These are phyloP conservation scores for Trichoderma breve DNA, from an alignment of 2,329 filamentous ascomycete species.

Conservation along the genomic window DNA sequence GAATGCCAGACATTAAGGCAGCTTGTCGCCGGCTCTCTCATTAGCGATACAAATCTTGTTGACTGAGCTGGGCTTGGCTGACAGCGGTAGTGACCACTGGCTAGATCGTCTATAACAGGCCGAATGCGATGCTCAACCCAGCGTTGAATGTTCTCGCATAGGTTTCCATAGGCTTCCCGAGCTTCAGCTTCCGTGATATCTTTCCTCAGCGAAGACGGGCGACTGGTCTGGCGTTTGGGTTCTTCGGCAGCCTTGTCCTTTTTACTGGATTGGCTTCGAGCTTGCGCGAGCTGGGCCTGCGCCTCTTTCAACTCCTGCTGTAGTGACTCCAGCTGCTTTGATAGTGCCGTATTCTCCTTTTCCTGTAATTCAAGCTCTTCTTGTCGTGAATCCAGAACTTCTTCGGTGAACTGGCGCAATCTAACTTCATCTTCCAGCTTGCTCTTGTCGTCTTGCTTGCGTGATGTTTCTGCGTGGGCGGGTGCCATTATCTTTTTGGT, in stretches of 20 bases:
- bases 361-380: slow-evolving; percentile 35
- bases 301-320: slow-evolving; percentile 32
- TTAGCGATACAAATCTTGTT: slow-evolving; percentile 33
- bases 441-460: slow-evolving; percentile 23
- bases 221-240: slow-evolving; percentile 34
- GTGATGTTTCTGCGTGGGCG: not conserved
- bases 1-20: slow-evolving; percentile 32
- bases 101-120: slow-evolving; percentile 34
- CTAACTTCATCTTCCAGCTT: slow-evolving; percentile 33
- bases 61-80: slow-evolving; percentile 30
- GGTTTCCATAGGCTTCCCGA: slow-evolving; percentile 33
- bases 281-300: slow-evolving; percentile 33
- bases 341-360: slow-evolving; percentile 30
- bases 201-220: slow-evolving; percentile 33
- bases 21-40: slow-evolving; percentile 37
- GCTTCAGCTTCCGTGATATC: slow-evolving; percentile 39
- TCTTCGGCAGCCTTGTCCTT: slow-evolving; percentile 33
- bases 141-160: slow-evolving; percentile 36
- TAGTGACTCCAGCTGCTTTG: slow-evolving; percentile 31
- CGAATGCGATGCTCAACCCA: slow-evolving; percentile 38
- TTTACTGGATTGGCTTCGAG: slow-evolving; percentile 29
- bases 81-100: slow-evolving; percentile 28
- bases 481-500: not conserved
- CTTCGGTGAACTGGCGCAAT: slow-evolving; percentile 37
- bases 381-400: slow-evolving; percentile 38